A percentile compares a stretch with the other conserved stretches of the same genome.
These are phyloP conservation scores for Thoreauomyces humboldtii DNA, from an alignment of 192 early-diverging fungal species.

Conservation along the genomic window DNA sequence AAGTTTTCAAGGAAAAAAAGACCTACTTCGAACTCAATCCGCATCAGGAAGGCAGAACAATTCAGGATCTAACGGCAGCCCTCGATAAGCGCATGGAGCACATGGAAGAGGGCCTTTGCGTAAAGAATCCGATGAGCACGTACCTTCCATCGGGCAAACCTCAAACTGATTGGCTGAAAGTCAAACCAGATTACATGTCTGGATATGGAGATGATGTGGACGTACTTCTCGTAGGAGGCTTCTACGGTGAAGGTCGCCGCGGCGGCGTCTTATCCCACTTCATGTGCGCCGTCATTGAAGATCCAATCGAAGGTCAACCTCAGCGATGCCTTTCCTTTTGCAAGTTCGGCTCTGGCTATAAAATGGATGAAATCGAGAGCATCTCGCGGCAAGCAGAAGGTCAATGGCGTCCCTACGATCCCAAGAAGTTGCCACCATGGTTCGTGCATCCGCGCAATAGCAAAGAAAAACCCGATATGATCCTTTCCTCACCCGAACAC, in stretches of 20 bases:
- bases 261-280: constrained; percentile 56
- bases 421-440: constrained; percentile 47
- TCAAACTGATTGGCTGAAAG: constrained; percentile 62
- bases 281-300: constrained; percentile 58
- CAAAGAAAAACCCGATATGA: constrained; percentile 71
- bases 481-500: constrained; percentile 56
- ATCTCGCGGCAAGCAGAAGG: constrained; percentile 52
- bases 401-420: constrained; percentile 47
- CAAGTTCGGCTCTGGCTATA: constrained; percentile 71
- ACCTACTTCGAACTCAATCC: constrained; percentile 57
- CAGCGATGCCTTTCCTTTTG: constrained; percentile 53
- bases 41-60: constrained; percentile 47
- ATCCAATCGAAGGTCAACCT: background rate
- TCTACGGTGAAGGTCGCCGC: constrained; percentile 59
- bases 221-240: constrained; percentile 67
- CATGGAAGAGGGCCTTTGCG: constrained; percentile 60
- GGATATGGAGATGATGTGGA: constrained; percentile 68
- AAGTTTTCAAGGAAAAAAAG: constrained; percentile 49
- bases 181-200: constrained; percentile 79
- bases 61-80: constrained; percentile 58
- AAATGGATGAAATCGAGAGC: constrained; percentile 54
- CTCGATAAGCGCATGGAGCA: constrained; percentile 55
- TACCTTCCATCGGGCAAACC: constrained; percentile 55
- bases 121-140: constrained; percentile 63
- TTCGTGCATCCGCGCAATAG: constrained; percentile 47